Conservation (phyloP, 2,329 filamentous ascomycete species). For the Annulohypoxylon truncatum region DNA sequence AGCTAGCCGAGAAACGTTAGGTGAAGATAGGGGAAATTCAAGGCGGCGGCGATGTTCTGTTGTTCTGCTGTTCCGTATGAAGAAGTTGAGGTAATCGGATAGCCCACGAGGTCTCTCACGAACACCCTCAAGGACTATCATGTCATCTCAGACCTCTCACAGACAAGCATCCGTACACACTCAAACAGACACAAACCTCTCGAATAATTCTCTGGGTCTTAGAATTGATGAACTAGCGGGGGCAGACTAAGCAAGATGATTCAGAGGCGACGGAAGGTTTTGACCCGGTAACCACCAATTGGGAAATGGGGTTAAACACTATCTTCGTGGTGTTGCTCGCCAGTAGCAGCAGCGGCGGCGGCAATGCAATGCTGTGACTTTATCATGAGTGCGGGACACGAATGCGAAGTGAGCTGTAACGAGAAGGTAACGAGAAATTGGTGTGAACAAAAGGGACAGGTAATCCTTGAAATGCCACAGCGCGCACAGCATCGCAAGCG, state of each 20-base stretch:
- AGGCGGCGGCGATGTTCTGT: slow-evolving; percentile 7
- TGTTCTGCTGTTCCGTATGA: slow-evolving; percentile 16
- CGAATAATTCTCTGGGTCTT: neutral
- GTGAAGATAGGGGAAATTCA: neutral
- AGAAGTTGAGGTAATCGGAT: neutral
- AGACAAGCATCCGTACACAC: neutral
- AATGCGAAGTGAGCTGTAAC: slow-evolving; percentile 41
- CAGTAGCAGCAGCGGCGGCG: neutral
- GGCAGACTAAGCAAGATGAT: slow-evolving; percentile 23
- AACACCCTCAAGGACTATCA: neutral
- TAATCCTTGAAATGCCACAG: slow-evolving; percentile 29
- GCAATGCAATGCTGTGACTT: slow-evolving; percentile 39
- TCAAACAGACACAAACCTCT: neutral
- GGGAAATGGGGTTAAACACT: slow-evolving; percentile 17
- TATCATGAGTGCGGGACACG: slow-evolving; percentile 37
- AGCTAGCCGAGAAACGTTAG: slow-evolving; percentile 10
- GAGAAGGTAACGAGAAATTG: slow-evolving; percentile 43
- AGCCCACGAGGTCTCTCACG: slow-evolving; percentile 1
- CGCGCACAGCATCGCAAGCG: slow-evolving; percentile 19
- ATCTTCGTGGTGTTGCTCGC: neutral
- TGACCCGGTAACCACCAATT: slow-evolving; percentile 33
- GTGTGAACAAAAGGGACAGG: slow-evolving; percentile 31
- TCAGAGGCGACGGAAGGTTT: slow-evolving; percentile 31
- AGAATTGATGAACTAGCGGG: slow-evolving; percentile 6
- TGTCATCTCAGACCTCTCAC: neutral